Evolutionary conservation across 768 basidiomycete species (phyloP).

Genomic region (Psilocybe sp.): DNA sequence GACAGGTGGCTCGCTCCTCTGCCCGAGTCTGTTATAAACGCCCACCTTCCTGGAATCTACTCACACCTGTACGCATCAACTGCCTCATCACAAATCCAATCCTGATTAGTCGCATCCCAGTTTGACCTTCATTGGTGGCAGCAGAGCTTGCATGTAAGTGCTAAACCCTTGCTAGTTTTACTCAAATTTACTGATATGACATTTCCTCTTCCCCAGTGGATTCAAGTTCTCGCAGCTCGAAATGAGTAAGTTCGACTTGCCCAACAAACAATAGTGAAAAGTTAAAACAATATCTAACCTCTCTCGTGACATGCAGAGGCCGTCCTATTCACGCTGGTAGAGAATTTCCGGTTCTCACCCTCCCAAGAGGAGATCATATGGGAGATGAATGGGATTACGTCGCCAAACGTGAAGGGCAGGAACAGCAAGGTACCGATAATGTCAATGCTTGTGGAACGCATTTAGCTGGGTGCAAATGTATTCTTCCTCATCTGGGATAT

Average conservation of each 20-base stretch:
- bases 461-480: background rate
- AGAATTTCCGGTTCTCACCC: constrained; percentile 8
- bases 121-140: constrained; percentile 29
- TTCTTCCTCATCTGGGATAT: too few species aligned
- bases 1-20: constrained; percentile 21
- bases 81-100: background rate
- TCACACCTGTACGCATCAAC: constrained; percentile 12
- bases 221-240: constrained; percentile 24
- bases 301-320: background rate
- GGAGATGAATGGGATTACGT: constrained; percentile 9
- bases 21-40: constrained; percentile 13
- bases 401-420: constrained; percentile 3
- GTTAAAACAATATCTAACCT: background rate
- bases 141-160: constrained; percentile 44
- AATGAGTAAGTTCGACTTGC: constrained; percentile 20
- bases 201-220: constrained; percentile 10
- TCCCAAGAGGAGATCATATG: constrained; percentile 8
- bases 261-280: too few species aligned
- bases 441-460: constrained; percentile 3
- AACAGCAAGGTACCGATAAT: background rate
- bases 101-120: constrained; percentile 1
- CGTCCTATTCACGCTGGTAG: constrained; percentile 6
- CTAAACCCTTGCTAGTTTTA: background rate
- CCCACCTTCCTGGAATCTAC: constrained; percentile 16
- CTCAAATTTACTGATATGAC: background rate